Conservation (phyloP, 768 basidiomycete genomes). For the Boletus barrowsii region DNA sequence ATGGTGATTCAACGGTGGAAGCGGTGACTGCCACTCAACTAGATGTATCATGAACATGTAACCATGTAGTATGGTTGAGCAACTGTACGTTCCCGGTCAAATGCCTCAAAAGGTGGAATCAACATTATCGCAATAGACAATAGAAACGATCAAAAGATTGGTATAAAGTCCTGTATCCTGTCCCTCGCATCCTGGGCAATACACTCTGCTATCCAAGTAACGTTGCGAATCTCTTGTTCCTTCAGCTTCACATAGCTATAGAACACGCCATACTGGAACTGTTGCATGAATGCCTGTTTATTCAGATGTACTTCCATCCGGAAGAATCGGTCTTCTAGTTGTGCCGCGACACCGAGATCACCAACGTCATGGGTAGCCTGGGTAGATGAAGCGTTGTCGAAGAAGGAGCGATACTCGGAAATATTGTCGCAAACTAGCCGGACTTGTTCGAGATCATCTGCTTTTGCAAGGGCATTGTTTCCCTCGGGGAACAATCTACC, state of each 20-base stretch:
- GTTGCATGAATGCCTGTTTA: conserved; percentile 92
- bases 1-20: not conserved
- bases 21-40: not conserved
- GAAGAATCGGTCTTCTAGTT: conserved; percentile 94
- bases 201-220: conserved; percentile 97
- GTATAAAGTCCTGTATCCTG: conserved; percentile 93
- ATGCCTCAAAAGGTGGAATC: not conserved
- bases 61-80: not conserved
- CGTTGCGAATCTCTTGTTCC: conserved; percentile 85
- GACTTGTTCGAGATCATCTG: conserved; percentile 94
- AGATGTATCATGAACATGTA: conserved; percentile 2
- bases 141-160: conserved; percentile 61
- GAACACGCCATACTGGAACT: conserved; percentile 94
- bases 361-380: conserved; percentile 36
- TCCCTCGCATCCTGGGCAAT: conserved; percentile 96
- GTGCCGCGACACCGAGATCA: conserved; percentile 53
- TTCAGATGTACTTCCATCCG: conserved; percentile 89
- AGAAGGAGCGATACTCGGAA: conserved; percentile 88
- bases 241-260: conserved; percentile 90
- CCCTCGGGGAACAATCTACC: conserved; percentile 94
- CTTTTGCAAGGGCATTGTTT: conserved; percentile 88
- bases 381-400: conserved; percentile 50
- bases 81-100: not conserved
- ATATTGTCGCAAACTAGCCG: conserved; percentile 83
- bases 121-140: conserved; percentile 7